These are phyloP conservation scores for Leccinum pachyderme DNA, from an alignment of 1,284 basidiomycete species.

Conservation along the genomic window DNA sequence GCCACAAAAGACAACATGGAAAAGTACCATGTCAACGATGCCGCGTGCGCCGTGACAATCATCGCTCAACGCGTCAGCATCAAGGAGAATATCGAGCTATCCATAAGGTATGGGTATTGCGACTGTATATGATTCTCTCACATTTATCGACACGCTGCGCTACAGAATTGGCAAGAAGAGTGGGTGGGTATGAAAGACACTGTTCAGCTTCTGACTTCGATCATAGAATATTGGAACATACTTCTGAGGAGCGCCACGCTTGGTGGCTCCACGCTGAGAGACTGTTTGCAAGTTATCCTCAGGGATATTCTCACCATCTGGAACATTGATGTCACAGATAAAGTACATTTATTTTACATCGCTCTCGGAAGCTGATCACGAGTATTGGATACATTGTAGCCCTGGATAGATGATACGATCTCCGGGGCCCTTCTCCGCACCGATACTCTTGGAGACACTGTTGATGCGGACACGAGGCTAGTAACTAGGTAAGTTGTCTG, in stretches of 20 bases:
- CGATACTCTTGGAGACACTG: neutral
- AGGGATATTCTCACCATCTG: neutral
- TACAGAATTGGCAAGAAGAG: neutral
- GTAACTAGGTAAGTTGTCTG: neutral
- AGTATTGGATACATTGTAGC: neutral
- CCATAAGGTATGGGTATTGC: neutral
- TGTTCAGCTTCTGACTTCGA: neutral
- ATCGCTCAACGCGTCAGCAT: neutral
- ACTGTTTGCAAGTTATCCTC: neutral
- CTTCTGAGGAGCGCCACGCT: neutral
- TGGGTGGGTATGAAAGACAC: neutral
- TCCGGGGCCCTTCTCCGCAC: neutral
- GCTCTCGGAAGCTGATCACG: neutral
- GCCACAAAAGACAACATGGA: neutral
- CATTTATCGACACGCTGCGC: neutral
- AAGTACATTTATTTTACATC: neutral
- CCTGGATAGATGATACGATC: neutral
- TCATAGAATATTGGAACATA: neutral
- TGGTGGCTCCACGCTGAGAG: neutral
- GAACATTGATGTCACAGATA: neutral
- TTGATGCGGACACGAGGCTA: neutral
- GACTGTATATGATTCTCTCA: neutral
- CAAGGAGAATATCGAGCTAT: neutral
- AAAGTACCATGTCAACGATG: neutral
- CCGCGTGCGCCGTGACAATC: neutral